Evolutionary conservation across 2,329 filamentous ascomycete species (phyloP).

Genomic region (Alternaria brassicae): DNA sequence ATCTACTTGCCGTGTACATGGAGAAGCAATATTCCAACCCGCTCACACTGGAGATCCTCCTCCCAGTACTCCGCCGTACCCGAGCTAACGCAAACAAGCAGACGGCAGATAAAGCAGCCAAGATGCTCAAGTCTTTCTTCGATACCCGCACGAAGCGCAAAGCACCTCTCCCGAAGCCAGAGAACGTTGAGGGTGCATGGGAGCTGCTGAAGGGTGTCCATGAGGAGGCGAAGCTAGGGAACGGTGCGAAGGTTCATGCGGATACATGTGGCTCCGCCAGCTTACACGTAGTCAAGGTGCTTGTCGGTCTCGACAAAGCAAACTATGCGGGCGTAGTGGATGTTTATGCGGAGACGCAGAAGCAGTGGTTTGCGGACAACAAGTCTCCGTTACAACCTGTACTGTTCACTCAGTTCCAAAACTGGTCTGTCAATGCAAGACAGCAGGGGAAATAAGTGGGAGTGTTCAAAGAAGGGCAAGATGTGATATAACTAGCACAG

Average conservation of each 20-base stretch:
- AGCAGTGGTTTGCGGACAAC: slow-evolving; percentile 53
- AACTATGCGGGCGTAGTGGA: slow-evolving; percentile 50
- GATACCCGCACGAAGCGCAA: slow-evolving; percentile 64
- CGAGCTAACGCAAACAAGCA: slow-evolving; percentile 79
- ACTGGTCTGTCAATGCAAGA: slow-evolving; percentile 49
- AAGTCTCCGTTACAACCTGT: slow-evolving; percentile 52
- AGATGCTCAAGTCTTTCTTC: slow-evolving; percentile 75
- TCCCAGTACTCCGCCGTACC: slow-evolving; percentile 78
- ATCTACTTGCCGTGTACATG: slow-evolving; percentile 84
- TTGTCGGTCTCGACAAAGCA: slow-evolving; percentile 59
- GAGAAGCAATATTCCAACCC: slow-evolving; percentile 75
- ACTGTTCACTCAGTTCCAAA: slow-evolving; percentile 58
- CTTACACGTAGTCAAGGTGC: slow-evolving; percentile 68
- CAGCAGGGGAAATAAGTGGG: slow-evolving; percentile 33
- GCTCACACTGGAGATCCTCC: slow-evolving; percentile 71
- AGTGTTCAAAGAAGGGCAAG: background rate
- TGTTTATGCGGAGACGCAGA: slow-evolving; percentile 54
- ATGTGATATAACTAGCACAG: background rate
- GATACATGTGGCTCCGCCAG: slow-evolving; percentile 77
- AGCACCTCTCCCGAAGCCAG: slow-evolving; percentile 54
- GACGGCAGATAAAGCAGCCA: slow-evolving; percentile 74
- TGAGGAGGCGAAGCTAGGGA: slow-evolving; percentile 68
- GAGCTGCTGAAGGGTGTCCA: slow-evolving; percentile 72
- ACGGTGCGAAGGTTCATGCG: slow-evolving; percentile 72
- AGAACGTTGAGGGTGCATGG: slow-evolving; percentile 57